Percentiles rank a stretch among this genome's conserved stretches.
These are phyloP conservation scores for Geotrichum klebahnii DNA, from an alignment of 1,139 yeast species.

Conservation along the genomic window DNA sequence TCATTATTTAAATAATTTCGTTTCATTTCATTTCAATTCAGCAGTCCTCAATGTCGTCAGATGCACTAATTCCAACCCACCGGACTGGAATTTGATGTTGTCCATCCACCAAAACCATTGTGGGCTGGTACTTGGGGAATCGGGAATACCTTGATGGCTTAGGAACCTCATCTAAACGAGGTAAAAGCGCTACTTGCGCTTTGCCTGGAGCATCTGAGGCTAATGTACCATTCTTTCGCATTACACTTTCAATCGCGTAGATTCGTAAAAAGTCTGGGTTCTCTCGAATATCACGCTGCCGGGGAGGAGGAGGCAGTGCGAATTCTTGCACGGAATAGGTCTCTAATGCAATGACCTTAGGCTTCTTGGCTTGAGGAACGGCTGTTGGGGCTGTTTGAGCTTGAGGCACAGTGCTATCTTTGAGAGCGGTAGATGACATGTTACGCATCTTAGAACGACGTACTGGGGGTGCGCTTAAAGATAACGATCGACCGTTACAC, in stretches of 20 bases:
- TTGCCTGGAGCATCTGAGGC: constrained; percentile 30
- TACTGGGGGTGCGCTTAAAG: not conserved
- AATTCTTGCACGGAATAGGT: constrained; percentile 17
- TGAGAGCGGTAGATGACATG: too few relatives aligned
- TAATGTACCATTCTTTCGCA: constrained; percentile 37
- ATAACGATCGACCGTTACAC: not conserved
- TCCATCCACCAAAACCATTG: not conserved
- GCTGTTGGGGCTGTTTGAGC: constrained; percentile 25
- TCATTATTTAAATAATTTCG: not conserved
- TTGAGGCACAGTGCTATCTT: not conserved
- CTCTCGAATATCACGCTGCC: constrained; percentile 26
- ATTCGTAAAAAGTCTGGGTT: constrained; percentile 39
- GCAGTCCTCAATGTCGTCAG: too few relatives aligned
- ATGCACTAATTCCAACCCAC: not conserved
- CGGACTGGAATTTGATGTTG: not conserved
- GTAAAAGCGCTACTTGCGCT: constrained; percentile 10
- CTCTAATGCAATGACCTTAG: constrained; percentile 14
- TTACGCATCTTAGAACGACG: not conserved
- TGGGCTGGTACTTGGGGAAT: not conserved
- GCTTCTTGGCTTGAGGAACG: not conserved
- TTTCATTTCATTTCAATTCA: not conserved
- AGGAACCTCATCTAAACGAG: not conserved
- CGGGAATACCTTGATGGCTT: not conserved
- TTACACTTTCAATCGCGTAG: constrained; percentile 37
- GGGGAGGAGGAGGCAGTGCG: constrained; percentile 8